Evolutionary conservation across 768 basidiomycete species (phyloP).

Genomic region (Naematelia aurantialba): DNA sequence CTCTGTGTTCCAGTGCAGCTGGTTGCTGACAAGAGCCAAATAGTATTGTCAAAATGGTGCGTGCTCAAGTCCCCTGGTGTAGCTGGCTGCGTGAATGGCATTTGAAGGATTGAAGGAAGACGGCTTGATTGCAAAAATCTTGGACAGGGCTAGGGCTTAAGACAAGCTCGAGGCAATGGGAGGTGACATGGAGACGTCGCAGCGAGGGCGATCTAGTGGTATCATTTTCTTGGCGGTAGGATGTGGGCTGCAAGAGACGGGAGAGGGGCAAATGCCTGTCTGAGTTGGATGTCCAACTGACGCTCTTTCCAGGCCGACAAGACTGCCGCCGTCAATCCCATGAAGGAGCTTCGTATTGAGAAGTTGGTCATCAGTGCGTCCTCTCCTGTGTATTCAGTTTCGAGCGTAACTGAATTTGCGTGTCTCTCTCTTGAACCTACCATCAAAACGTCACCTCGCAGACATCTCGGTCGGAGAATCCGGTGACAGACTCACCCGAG

Average conservation of each 20-base stretch:
- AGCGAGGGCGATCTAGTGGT: background rate
- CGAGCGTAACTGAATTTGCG: constrained; percentile 7
- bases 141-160: no score
- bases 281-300: background rate
- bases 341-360: constrained; percentile 95
- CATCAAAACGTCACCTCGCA: no score
- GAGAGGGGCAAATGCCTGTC: background rate
- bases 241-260: background rate
- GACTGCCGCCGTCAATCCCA: constrained; percentile 63
- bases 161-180: no score
- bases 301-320: constrained; percentile 48
- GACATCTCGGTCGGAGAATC: constrained; percentile 99
- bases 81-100: no score
- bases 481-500: constrained; percentile 96
- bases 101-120: no score
- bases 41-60: background rate
- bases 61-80: no score
- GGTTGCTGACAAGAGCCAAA: background rate
- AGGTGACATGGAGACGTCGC: no score
- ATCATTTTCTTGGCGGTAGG: no score
- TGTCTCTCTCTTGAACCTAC: no score
- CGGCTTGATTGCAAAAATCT: no score
- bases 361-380: constrained; percentile 99
- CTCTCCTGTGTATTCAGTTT: constrained; percentile 46
- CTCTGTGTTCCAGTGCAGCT: no score